Evolutionary conservation across 2,329 filamentous ascomycete genomes (phyloP).

Genomic region (Scedosporium minutisporum): DNA sequence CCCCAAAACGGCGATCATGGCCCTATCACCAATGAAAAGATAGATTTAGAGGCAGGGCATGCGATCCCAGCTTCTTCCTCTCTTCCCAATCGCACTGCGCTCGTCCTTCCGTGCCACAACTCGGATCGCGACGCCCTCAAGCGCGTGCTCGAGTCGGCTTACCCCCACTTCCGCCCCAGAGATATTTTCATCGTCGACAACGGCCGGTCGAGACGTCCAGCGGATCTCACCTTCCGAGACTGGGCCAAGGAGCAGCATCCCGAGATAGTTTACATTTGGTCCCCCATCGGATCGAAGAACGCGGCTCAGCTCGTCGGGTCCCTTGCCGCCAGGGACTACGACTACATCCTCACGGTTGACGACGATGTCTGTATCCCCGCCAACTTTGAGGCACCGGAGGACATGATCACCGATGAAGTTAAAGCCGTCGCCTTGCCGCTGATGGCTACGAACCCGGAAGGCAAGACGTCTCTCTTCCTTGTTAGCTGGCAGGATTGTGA

Average conservation of each 20-base stretch:
- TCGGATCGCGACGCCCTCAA: neutral
- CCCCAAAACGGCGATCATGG: neutral
- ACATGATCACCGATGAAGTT: neutral
- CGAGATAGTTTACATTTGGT: conserved; percentile 2
- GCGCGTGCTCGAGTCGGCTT: neutral
- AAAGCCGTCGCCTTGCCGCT: conserved; percentile 2
- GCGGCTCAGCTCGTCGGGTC: conserved; percentile 3
- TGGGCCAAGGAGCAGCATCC: conserved; percentile 1
- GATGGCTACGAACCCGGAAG: neutral
- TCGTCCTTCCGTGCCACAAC: conserved; percentile 1
- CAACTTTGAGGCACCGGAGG: neutral
- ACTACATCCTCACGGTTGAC: conserved; percentile 4
- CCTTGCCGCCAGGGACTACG: neutral
- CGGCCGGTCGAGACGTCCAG: neutral
- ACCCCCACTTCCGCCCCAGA: neutral
- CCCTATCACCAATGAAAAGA: neutral
- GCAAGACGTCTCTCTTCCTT: neutral
- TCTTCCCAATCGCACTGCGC: neutral
- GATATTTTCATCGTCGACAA: conserved; percentile 3
- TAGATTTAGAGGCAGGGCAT: neutral
- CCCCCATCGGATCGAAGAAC: conserved; percentile 4
- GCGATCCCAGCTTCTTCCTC: neutral
- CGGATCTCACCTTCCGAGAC: neutral
- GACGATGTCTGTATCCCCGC: conserved; percentile 5
- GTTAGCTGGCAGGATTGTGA: conserved; percentile 2